Conservation (phyloP, 2,329 filamentous ascomycete genomes). For the Colletotrichum caudatum region DNA sequence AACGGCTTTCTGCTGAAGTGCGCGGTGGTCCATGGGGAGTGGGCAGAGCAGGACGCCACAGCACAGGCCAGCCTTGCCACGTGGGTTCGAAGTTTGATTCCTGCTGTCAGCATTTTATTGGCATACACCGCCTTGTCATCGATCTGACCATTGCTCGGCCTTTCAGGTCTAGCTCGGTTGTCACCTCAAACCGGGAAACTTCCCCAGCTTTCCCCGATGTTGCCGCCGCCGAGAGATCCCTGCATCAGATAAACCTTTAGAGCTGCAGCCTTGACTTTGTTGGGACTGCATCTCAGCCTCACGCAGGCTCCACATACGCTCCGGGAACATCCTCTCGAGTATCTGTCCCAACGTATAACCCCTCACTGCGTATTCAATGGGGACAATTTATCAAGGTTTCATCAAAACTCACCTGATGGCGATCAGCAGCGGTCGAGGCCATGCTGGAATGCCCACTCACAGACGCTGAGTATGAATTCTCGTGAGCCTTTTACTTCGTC, state of each 20-base stretch:
- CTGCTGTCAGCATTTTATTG: conserved; percentile 18
- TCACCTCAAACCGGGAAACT: conserved; percentile 39
- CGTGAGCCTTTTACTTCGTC: conserved; percentile 34
- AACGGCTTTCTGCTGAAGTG: conserved; percentile 7
- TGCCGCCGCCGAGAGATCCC: conserved; percentile 29
- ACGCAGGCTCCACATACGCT: conserved; percentile 9
- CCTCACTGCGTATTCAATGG: conserved; percentile 16
- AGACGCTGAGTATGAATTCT: conserved; percentile 18
- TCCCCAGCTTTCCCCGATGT: conserved; percentile 40
- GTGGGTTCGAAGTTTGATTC: conserved; percentile 31
- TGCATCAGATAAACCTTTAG: conserved; percentile 32
- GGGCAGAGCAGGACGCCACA: conserved; percentile 21
- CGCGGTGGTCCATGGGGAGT: background rate
- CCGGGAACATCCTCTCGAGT: conserved; percentile 31
- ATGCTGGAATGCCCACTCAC: conserved; percentile 30
- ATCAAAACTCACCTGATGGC: conserved; percentile 30
- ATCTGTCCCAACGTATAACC: conserved; percentile 27
- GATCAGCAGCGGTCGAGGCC: background rate
- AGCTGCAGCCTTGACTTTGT: conserved; percentile 40
- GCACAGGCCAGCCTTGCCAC: conserved; percentile 25
- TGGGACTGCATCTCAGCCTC: conserved; percentile 41
- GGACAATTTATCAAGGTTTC: conserved; percentile 30
- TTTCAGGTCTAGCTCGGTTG: conserved; percentile 33
- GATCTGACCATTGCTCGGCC: conserved; percentile 7
- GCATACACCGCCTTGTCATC: conserved; percentile 28